Conservation (phyloP, 176 grass and related monocot genomes). For the Saccharum officinarum region DNA sequence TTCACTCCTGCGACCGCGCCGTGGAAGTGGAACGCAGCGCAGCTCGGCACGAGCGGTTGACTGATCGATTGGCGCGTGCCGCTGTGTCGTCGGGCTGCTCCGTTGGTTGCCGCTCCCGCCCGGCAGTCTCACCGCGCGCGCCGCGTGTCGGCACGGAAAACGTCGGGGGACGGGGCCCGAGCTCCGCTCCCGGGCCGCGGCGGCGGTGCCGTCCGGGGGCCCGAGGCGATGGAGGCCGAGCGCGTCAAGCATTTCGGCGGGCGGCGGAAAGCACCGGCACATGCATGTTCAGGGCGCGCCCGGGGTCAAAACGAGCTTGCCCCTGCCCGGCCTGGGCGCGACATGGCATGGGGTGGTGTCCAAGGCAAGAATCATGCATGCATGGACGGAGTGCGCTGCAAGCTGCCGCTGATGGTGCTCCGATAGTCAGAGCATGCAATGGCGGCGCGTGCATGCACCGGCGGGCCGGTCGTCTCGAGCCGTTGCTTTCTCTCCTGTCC, state of each 20-base stretch:
- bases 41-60: background rate
- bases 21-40: background rate
- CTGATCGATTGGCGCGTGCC: background rate
- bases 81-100: background rate
- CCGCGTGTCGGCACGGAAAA: slow-evolving; percentile 8
- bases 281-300: too few species aligned
- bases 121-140: background rate
- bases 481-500: background rate
- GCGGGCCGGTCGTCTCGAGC: background rate
- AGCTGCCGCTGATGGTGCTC: background rate
- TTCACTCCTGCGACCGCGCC: background rate
- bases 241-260: slow-evolving; percentile 28
- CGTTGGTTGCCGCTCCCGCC: background rate
- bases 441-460: background rate
- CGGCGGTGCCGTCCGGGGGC: background rate
- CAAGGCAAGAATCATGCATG: slow-evolving; percentile 19
- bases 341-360: slow-evolving; percentile 21
- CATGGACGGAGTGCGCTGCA: background rate
- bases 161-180: background rate
- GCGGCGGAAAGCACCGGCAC: too few species aligned
- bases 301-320: background rate
- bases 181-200: too few species aligned
- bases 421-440: too few species aligned
- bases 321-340: background rate
- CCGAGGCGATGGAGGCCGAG: background rate